Conservation (phyloP, 2,329 filamentous ascomycete species). For the Colletotrichum tofieldiae region DNA sequence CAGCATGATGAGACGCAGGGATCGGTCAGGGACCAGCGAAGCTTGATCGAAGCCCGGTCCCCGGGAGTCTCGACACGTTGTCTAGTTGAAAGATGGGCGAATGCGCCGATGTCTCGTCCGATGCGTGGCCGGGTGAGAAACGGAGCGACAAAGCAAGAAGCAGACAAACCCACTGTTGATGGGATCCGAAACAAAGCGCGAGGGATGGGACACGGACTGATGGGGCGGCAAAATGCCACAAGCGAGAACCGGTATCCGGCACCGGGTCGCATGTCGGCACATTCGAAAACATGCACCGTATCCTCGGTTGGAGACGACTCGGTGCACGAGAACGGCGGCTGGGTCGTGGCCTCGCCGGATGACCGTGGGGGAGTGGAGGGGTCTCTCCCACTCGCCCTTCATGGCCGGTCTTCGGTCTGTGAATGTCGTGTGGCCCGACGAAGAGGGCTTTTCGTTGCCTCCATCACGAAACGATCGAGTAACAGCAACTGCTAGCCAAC, state of each 20-base stretch:
- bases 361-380: neutral
- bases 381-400: neutral
- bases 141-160: slow-evolving; percentile 6
- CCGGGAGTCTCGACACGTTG: neutral
- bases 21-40: slow-evolving; percentile 31
- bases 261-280: slow-evolving; percentile 5
- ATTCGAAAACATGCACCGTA: neutral
- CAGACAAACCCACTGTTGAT: neutral
- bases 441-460: neutral
- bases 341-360: slow-evolving; percentile 3
- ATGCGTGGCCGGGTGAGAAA: neutral
- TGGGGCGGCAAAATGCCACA: slow-evolving; percentile 18
- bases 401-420: neutral
- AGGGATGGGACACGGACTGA: neutral
- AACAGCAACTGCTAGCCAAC: slow-evolving; percentile 19
- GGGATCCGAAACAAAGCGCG: slow-evolving; percentile 5
- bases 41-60: slow-evolving; percentile 23
- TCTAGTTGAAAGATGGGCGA: neutral
- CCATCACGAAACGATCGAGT: slow-evolving; percentile 32
- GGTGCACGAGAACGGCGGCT: slow-evolving; percentile 3
- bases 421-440: neutral
- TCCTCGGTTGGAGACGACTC: slow-evolving; percentile 21
- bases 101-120: slow-evolving; percentile 4
- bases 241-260: slow-evolving; percentile 11
- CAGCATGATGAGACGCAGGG: slow-evolving; percentile 27